Conservation (phyloP, 2,329 filamentous ascomycete species). For the Monosporascus sp. region DNA sequence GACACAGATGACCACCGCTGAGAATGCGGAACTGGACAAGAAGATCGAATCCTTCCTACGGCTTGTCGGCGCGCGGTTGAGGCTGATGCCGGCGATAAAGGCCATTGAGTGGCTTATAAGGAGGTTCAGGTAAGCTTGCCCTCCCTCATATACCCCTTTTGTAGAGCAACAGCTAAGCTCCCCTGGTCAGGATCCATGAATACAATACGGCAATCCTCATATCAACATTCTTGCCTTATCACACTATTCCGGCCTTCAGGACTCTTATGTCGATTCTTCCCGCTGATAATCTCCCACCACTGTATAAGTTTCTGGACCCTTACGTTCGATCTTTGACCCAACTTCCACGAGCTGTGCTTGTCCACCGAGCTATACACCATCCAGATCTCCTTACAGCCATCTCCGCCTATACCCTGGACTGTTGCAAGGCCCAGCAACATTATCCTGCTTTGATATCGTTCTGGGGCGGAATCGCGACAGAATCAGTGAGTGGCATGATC, state of each 20-base stretch:
- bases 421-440: conserved; percentile 65
- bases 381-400: conserved; percentile 69
- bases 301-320: conserved; percentile 79
- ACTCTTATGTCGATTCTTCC: conserved; percentile 86
- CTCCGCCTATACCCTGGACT: conserved; percentile 72
- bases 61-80: conserved; percentile 68
- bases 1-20: conserved; percentile 71
- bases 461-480: conserved; percentile 84
- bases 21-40: conserved; percentile 77
- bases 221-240: conserved; percentile 87
- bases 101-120: conserved; percentile 92
- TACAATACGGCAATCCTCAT: conserved; percentile 76
- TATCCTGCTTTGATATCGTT: conserved; percentile 78
- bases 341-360: conserved; percentile 74
- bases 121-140: conserved; percentile 66
- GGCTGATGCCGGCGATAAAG: conserved; percentile 84
- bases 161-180: conserved; percentile 5
- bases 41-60: conserved; percentile 79
- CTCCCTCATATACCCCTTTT: neutral
- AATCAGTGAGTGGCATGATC: conserved; percentile 78
- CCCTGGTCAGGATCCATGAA: conserved; percentile 68
- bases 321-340: conserved; percentile 74
- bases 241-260: conserved; percentile 77
- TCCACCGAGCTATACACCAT: conserved; percentile 78
- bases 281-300: conserved; percentile 56